A percentile compares a stretch with the other conserved stretches of the same genome.
Conservation (phyloP, 371 early-diverging fungal genomes). For the Fennellomyces sp. region DNA sequence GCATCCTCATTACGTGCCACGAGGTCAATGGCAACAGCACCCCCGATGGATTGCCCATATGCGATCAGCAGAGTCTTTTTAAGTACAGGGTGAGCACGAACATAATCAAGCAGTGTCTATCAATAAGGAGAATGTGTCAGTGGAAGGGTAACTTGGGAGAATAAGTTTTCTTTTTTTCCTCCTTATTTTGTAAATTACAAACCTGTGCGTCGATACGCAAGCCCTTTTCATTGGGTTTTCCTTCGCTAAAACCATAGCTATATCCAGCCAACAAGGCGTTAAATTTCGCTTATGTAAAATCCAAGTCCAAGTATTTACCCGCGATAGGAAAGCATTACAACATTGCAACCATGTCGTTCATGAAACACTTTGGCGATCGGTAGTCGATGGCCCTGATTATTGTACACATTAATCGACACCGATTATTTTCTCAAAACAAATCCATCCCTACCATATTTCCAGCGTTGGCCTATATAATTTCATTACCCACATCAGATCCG, state of each 20-base stretch:
- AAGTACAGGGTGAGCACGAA: constrained; percentile 71
- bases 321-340: constrained; percentile 95
- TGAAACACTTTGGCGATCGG: constrained; percentile 84
- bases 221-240: constrained; percentile 86
- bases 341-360: constrained; percentile 73
- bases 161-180: no score
- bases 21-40: constrained; percentile 91
- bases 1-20: constrained; percentile 72
- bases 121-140: background rate
- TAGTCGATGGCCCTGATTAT: constrained; percentile 82
- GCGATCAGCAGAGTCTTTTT: constrained; percentile 78
- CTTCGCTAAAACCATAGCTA: constrained; percentile 90
- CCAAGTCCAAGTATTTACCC: constrained; percentile 73
- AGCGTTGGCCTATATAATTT: constrained; percentile 76
- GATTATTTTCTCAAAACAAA: no score
- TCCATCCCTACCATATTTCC: constrained; percentile 88
- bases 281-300: no score
- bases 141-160: no score
- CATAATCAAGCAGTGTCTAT: constrained; percentile 83
- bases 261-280: no score
- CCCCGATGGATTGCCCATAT: constrained; percentile 95
- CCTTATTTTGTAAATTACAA: no score
- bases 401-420: no score
- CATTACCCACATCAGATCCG: background rate
- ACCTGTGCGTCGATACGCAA: constrained; percentile 88